Conservation (phyloP, 2,329 filamentous ascomycete genomes). For the Ilyonectria sp. region DNA sequence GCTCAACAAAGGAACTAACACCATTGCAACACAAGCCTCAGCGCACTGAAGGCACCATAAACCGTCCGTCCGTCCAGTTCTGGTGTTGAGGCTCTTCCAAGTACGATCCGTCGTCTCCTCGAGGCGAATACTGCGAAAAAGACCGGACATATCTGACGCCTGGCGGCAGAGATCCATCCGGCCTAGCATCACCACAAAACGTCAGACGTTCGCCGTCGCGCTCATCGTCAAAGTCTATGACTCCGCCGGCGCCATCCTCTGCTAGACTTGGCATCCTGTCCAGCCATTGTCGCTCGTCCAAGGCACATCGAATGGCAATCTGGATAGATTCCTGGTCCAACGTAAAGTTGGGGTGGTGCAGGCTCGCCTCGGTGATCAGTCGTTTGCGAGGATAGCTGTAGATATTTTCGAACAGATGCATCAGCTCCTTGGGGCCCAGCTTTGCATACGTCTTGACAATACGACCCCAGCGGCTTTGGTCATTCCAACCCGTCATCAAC, state of each 20-base stretch:
- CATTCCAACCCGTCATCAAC: conserved; percentile 53
- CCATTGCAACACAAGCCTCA: conserved; percentile 6
- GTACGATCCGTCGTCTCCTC: conserved; percentile 57
- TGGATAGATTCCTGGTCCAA: conserved; percentile 63
- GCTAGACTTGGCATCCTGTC: conserved; percentile 51
- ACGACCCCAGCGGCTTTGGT: conserved; percentile 56
- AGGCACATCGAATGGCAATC: conserved; percentile 54
- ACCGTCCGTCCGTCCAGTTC: conserved; percentile 38
- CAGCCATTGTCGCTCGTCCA: conserved; percentile 57
- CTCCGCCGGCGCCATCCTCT: conserved; percentile 55
- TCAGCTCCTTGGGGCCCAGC: conserved; percentile 64
- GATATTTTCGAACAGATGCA: conserved; percentile 63
- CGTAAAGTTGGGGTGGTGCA: conserved; percentile 59
- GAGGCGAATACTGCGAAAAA: conserved; percentile 56
- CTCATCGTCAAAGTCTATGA: conserved; percentile 59
- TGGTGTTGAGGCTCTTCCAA: conserved; percentile 49
- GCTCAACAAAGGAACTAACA: background rate
- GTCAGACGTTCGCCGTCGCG: conserved; percentile 51
- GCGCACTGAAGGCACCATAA: conserved; percentile 32
- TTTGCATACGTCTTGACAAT: conserved; percentile 65
- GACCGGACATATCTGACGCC: conserved; percentile 50
- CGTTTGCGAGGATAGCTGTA: conserved; percentile 62
- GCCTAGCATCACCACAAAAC: conserved; percentile 55
- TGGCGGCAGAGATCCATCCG: conserved; percentile 54
- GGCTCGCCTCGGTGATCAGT: conserved; percentile 59